These are phyloP conservation scores for Metschnikowia borealis DNA, from an alignment of 805 yeast genomes.

Conservation along the genomic window DNA sequence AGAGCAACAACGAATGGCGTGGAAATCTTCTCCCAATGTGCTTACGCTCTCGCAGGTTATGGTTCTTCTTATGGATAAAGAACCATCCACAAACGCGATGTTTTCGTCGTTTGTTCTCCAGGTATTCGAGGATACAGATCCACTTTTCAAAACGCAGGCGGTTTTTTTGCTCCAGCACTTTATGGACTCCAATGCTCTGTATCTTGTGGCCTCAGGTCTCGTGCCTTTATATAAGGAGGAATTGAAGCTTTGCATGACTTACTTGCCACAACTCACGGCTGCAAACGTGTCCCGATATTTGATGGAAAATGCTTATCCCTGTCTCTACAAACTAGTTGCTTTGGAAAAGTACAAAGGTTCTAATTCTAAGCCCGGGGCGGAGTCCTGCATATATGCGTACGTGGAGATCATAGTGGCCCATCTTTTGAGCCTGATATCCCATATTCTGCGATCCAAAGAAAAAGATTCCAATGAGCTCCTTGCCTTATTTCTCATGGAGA, in stretches of 20 bases:
- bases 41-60: constrained; percentile 26
- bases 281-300: constrained; percentile 18
- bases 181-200: constrained; percentile 7
- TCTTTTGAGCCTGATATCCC: constrained; percentile 24
- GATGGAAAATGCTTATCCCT: constrained; percentile 23
- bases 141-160: constrained; percentile 25
- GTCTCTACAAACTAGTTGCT: constrained; percentile 12
- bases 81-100: constrained; percentile 8
- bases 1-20: constrained; percentile 23
- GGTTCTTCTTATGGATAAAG: constrained; percentile 14
- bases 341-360: not conserved
- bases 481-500: constrained; percentile 18
- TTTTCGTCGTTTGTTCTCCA: constrained; percentile 32
- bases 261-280: constrained; percentile 27
- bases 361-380: not conserved
- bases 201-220: constrained; percentile 25
- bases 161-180: constrained; percentile 18
- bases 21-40: constrained; percentile 25
- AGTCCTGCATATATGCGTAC: constrained; percentile 5
- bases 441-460: constrained; percentile 17
- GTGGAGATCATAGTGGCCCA: constrained; percentile 24
- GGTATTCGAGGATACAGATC: constrained; percentile 32
- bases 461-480: constrained; percentile 12
- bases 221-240: constrained; percentile 24
- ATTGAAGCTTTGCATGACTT: constrained; percentile 22